A percentile compares a stretch with the other conserved stretches of the same genome.
Evolutionary conservation across 306 rosid genomes (phyloP).

Genomic region (Malus fusca): DNA sequence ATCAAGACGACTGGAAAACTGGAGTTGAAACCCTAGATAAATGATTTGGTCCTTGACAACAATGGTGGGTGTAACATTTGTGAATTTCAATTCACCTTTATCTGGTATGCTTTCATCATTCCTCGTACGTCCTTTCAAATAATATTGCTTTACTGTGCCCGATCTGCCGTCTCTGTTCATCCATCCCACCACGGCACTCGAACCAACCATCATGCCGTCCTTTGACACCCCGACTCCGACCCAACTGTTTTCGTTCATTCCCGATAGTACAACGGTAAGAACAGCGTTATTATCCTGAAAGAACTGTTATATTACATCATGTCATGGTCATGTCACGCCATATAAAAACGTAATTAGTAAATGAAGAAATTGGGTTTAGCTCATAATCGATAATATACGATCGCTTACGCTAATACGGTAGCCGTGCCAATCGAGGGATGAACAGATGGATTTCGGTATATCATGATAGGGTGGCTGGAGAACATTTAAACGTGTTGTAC

Average conservation of each 20-base stretch:
- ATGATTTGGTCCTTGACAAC: not conserved
- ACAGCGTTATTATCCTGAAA: not conserved
- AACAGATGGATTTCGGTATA: not conserved
- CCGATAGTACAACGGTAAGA: not conserved
- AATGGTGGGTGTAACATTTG: not conserved
- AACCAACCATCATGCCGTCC: constrained; percentile 7
- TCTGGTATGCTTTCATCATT: not conserved
- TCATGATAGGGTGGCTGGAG: not conserved
- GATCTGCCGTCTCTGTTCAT: not conserved
- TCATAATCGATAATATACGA: not conserved
- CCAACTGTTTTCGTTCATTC: not conserved
- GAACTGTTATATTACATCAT: not conserved
- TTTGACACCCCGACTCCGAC: constrained; percentile 7
- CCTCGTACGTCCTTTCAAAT: not conserved
- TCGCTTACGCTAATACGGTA: not conserved
- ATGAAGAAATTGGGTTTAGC: not conserved
- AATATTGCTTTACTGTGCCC: not conserved
- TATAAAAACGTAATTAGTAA: not conserved
- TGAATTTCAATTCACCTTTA: constrained; percentile 4
- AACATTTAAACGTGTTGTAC: not conserved
- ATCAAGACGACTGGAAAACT: not conserved
- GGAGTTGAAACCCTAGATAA: constrained; percentile 19
- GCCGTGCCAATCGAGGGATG: not conserved
- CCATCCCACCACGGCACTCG: constrained; percentile 21
- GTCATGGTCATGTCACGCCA: not conserved